phyloP scores from a whole-genome alignment of 768 basidiomycete genomes.

The Leucosporidium yakuticum region DNA sequence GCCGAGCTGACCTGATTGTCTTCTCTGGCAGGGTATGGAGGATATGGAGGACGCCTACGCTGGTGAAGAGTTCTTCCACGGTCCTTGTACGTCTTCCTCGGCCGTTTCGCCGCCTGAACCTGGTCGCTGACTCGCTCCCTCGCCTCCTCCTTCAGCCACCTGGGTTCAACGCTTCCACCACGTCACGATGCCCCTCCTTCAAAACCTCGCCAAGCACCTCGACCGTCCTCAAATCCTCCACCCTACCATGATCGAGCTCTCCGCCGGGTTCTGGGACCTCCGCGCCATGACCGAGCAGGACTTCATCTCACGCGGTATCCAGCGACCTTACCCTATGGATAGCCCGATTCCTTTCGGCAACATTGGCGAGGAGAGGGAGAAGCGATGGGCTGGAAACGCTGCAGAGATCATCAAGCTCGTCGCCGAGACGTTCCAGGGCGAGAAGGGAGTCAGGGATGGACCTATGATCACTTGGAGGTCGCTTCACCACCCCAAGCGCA shows the following conservation, averaged over 20 bases:
- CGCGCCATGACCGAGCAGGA: constrained; percentile 32
- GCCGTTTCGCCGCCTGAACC: too few relatives aligned
- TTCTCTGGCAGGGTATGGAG: constrained; percentile 19
- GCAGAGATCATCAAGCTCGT: constrained; percentile 24
- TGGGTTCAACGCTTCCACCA: constrained; percentile 31
- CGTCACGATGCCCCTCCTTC: constrained; percentile 26
- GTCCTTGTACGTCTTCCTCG: constrained; percentile 15
- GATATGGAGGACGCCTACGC: constrained; percentile 28
- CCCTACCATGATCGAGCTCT: constrained; percentile 27
- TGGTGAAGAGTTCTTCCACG: constrained; percentile 32
- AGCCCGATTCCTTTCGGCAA: constrained; percentile 21
- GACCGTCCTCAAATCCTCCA: constrained; percentile 27
- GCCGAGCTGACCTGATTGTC: neutral
- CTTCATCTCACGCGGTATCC: constrained; percentile 19
- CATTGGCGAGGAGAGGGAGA: constrained; percentile 23
- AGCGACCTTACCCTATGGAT: constrained; percentile 28
- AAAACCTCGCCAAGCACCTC: constrained; percentile 20
- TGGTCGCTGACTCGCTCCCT: neutral
- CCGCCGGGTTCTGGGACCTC: constrained; percentile 32
- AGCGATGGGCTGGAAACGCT: constrained; percentile 16
- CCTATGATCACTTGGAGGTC: constrained; percentile 30
- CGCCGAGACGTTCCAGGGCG: constrained; percentile 22
- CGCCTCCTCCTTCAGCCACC: constrained; percentile 3
- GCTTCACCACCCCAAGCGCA: constrained; percentile 29
- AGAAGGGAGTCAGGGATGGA: constrained; percentile 18